Percentiles rank a stretch among this genome's conserved stretches.
phyloP scores from a whole-genome alignment of 768 basidiomycete genomes.

The Tulasnella sp. region DNA sequence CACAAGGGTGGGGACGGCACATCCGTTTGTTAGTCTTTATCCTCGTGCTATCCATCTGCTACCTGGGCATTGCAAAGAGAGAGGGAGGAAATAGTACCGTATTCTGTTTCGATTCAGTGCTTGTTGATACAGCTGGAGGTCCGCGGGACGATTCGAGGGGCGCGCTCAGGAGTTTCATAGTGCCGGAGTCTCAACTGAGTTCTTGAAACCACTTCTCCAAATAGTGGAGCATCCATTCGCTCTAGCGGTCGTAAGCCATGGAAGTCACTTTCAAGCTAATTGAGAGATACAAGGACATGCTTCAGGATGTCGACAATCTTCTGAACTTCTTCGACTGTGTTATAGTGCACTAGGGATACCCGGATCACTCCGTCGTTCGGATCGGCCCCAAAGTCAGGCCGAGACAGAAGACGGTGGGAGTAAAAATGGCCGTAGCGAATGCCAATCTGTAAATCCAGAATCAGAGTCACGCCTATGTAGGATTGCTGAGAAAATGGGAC shows the following conservation, averaged over 20 bases:
- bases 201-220: too few relatives aligned
- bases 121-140: not conserved
- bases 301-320: constrained; percentile 47
- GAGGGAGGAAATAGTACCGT: too few relatives aligned
- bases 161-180: too few relatives aligned
- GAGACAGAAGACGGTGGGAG: constrained; percentile 58
- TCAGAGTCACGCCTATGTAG: not conserved
- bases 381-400: constrained; percentile 45
- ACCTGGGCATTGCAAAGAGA: too few relatives aligned
- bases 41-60: not conserved
- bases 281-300: constrained; percentile 5
- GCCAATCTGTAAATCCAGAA: constrained; percentile 52
- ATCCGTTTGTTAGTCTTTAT: not conserved
- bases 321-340: constrained; percentile 67
- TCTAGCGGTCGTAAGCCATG: not conserved
- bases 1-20: not conserved
- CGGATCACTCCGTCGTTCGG: constrained; percentile 65
- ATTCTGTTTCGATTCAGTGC: too few relatives aligned
- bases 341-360: constrained; percentile 75
- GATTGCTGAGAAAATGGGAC: constrained; percentile 33
- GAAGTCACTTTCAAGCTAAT: not conserved
- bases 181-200: too few relatives aligned
- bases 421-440: constrained; percentile 79
- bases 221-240: too few relatives aligned
- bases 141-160: not conserved